A percentile compares a stretch with the other conserved stretches of the same genome.
These are phyloP conservation scores for Epichloe gansuensis DNA, from an alignment of 2,329 filamentous ascomycete species.

Conservation along the genomic window DNA sequence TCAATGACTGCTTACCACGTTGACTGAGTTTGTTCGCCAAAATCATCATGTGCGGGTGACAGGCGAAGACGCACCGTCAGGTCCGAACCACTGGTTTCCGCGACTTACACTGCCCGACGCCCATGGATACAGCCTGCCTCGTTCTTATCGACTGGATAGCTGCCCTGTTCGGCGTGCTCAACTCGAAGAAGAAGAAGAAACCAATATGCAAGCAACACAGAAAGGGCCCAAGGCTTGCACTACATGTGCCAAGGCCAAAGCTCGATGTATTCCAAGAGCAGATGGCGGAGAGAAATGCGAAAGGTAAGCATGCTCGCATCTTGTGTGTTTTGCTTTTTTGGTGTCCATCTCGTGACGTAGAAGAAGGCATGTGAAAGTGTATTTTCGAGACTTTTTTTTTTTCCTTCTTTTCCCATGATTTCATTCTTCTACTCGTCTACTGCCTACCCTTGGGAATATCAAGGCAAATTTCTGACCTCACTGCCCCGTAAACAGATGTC, in stretches of 20 bases:
- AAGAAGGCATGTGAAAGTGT: neutral
- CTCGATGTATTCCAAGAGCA: slow-evolving; percentile 34
- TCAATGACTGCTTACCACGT: neutral
- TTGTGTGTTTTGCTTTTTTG: neutral
- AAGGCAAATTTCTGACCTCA: neutral
- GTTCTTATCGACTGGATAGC: neutral
- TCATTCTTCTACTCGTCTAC: neutral
- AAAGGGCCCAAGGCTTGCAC: slow-evolving; percentile 37
- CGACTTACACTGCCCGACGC: neutral
- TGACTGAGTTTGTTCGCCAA: neutral
- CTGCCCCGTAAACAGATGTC: slow-evolving; percentile 24
- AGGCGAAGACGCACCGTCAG: neutral
- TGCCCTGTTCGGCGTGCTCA: neutral
- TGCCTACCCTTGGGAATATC: no score
- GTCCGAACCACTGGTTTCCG: neutral
- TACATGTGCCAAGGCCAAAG: slow-evolving; percentile 41
- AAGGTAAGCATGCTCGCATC: slow-evolving; percentile 23
- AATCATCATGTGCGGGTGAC: slow-evolving; percentile 1
- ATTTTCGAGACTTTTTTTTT: neutral
- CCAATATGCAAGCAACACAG: slow-evolving; percentile 16
- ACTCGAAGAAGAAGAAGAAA: neutral
- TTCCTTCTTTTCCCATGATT: neutral
- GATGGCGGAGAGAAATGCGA: slow-evolving; percentile 31
- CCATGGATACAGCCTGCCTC: neutral
- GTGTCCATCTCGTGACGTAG: neutral